Base-by-base conservation (phyloP, 2,329 filamentous ascomycete species). In the Xylariaceae sp. region DNA sequence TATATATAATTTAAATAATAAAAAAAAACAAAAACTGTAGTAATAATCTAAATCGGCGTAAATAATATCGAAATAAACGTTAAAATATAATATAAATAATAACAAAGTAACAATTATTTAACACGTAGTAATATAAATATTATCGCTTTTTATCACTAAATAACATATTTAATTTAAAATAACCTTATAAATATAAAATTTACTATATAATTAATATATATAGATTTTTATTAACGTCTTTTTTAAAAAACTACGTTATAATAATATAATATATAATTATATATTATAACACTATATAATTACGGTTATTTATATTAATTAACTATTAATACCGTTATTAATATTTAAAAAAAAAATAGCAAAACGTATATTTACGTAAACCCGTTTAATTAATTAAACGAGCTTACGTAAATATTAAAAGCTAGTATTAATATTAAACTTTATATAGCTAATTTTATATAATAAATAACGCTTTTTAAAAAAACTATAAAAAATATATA, bases 41-140 rank as follows among this genome's bases (percentile, higher is more conserved):
- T 44, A 31, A 30, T 44, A 5, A 10, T 31, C 32, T 30, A 44
- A 44, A 35, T 35, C 14, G 14, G 18, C 10, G 19, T 44, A 17
- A 15, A 44, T 27, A 30, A 30, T 11, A n/a, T n/a, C n/a, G n/a
- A n/a, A n/a, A n/a, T n/a, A n/a, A n/a, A n/a, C n/a, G n/a, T n/a
- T n/a, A n/a, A n/a, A n/a, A n/a, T n/a, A n/a, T n/a, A n/a, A n/a
- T n/a, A n/a, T n/a, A n/a, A n/a, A n/a, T n/a, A n/a, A n/a, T n/a
- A n/a, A n/a, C n/a, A n/a, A n/a, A n/a, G n/a, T n/a, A n/a, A n/a
- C n/a, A n/a, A n/a, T n/a, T n/a, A n/a, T n/a, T n/a, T n/a, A n/a
- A n/a, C n/a, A n/a, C n/a, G n/a, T n/a, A n/a, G n/a, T n/a, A n/a
- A 32, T 44, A 31, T 44, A 44, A 44, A 32, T 44, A 44, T 44